Base-by-base conservation (phyloP, 805 yeast species). In the Wickerhamiella australiensis region DNA sequence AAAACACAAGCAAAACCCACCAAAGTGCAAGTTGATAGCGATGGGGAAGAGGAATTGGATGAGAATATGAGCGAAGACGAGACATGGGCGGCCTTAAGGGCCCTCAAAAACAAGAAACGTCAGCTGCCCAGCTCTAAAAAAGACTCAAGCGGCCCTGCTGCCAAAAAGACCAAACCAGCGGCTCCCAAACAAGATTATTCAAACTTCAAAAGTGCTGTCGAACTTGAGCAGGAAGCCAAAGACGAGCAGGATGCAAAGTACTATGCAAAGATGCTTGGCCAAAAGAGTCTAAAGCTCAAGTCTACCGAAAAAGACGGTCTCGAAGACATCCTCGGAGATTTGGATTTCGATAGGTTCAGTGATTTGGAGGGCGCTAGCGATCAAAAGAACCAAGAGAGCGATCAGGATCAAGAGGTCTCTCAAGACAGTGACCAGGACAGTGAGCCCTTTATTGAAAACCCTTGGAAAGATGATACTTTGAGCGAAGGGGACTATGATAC, bases 231-330 rank as follows among this genome's bases (percentile, higher is more conserved):
- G 29, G 59, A 75, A 56, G 66, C 68, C 44, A 71, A 74, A 54
- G 94, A 84, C 56, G 94, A 85, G 52, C 80, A 77, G 50, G 95
- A 88, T 49, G 79, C 84, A 66, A 77, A 74, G 40, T 85, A 81
- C 60, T 88, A 86, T 62, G 88, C 96, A 3, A 82, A 81, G 54
- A 80, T 83, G 58, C 69, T 88, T 8, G 94, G 94, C 1, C 62
- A 84, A 56, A 78, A 78, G 54, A 70, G 69, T 13, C 68, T 81
- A 43, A 65, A 71, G 35, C 75, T 74, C 54, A 60, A 60, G 3
- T 79, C 73, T 36, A 42, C 45, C 6, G 86, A 78, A 12, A 83
- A 82, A 59, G 95, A 86, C 64, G 75, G 80, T 1, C 69, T 87
- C 44, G 95, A 84, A 42, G 94, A 87, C n/a, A 61, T 87, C 20